Percentiles rank a stretch among this genome's conserved stretches.
These are phyloP conservation scores for Neofusicoccum laricinum DNA, from an alignment of 2,329 filamentous ascomycete genomes.

Conservation along the genomic window DNA sequence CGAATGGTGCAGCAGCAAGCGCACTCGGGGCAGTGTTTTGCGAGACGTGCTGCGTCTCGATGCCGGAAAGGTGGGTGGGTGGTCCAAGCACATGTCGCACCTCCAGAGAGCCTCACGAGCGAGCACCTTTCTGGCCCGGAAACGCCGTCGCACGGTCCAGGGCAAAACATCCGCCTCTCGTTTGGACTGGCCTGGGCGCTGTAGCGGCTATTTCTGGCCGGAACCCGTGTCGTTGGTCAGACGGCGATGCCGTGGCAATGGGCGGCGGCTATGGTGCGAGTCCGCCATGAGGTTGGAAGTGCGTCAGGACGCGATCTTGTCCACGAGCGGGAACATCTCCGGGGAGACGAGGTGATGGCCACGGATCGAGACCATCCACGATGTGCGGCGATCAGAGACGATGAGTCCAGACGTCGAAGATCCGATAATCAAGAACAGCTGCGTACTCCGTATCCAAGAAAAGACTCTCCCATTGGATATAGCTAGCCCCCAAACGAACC, in stretches of 20 bases:
- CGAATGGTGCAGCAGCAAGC: background rate
- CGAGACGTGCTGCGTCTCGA: background rate
- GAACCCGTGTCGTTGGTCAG: background rate
- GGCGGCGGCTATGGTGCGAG: background rate
- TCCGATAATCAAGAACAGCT: background rate
- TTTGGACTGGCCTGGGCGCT: background rate
- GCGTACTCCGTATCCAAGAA: background rate
- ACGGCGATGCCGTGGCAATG: background rate
- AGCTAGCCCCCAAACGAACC: background rate
- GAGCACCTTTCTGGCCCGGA: background rate
- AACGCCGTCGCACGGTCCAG: background rate
- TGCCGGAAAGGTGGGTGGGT: background rate
- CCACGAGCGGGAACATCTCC: background rate
- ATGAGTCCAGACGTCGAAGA: background rate
- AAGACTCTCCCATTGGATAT: conserved; percentile 3
- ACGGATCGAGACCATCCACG: background rate
- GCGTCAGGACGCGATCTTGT: background rate
- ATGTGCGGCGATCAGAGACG: no score
- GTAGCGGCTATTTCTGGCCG: background rate
- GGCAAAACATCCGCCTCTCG: background rate
- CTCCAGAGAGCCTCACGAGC: background rate
- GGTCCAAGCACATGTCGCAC: background rate
- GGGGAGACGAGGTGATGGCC: background rate
- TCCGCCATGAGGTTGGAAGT: background rate
- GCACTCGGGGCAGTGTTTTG: background rate